phyloP scores from a whole-genome alignment of 768 basidiomycete genomes.

The Termitomyces sp. region DNA sequence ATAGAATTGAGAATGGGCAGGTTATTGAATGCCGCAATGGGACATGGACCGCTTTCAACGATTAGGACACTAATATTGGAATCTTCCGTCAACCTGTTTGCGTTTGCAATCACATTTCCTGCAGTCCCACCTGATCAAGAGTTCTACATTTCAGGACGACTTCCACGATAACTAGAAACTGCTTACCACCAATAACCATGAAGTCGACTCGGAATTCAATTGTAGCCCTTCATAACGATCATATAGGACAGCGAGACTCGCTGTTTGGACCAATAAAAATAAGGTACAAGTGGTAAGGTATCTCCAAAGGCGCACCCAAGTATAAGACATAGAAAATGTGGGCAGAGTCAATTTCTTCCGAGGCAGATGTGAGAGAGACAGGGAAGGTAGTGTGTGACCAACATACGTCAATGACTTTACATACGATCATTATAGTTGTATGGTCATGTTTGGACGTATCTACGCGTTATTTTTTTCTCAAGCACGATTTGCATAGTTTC shows the following conservation, averaged over 20 bases:
- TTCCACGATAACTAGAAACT: neutral
- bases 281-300: neutral
- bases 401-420: no score
- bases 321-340: neutral
- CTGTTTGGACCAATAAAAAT: neutral
- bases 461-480: conserved; percentile 22
- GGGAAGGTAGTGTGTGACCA: no score
- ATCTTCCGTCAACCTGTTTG: neutral
- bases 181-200: conserved; percentile 11
- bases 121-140: neutral
- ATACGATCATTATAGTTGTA: no score
- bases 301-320: neutral
- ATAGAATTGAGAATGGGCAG: conserved; percentile 16
- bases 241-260: conserved; percentile 1
- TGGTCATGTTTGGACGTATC: conserved; percentile 17
- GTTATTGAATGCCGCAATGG: neutral
- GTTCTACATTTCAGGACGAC: neutral
- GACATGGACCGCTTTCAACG: no score
- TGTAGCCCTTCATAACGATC: neutral
- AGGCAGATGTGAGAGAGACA: no score
- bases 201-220: conserved; percentile 12
- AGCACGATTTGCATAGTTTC: conserved; percentile 4
- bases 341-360: neutral
- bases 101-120: neutral
- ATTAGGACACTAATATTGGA: no score